Percentiles rank a stretch among this genome's conserved stretches.
Evolutionary conservation across 2,329 filamentous ascomycete genomes (phyloP).

Genomic region (Capronia americana): DNA sequence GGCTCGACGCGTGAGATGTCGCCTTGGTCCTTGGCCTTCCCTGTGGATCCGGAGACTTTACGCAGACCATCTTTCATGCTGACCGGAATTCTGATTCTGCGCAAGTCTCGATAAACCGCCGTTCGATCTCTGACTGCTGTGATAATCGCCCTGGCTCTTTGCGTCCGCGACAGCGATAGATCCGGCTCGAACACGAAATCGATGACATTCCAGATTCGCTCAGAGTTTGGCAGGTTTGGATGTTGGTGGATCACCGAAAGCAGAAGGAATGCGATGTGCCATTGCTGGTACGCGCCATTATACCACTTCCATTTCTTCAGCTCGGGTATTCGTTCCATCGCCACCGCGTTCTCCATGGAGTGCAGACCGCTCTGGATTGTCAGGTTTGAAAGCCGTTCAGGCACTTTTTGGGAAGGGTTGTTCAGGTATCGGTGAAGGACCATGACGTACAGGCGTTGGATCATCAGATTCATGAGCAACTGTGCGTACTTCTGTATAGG

Average conservation of each 20-base stretch:
- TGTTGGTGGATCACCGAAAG: slow-evolving; percentile 70
- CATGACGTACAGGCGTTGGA: slow-evolving; percentile 69
- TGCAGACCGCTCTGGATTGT: slow-evolving; percentile 66
- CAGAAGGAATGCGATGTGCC: slow-evolving; percentile 72
- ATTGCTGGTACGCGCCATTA: slow-evolving; percentile 72
- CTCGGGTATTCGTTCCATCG: slow-evolving; percentile 59
- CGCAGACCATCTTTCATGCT: slow-evolving; percentile 35
- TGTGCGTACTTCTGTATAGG: slow-evolving; percentile 69
- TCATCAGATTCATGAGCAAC: slow-evolving; percentile 69
- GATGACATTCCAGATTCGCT: slow-evolving; percentile 72
- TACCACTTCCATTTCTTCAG: slow-evolving; percentile 73
- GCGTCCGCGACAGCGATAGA: slow-evolving; percentile 55
- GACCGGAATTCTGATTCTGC: slow-evolving; percentile 42
- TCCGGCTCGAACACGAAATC: slow-evolving; percentile 75
- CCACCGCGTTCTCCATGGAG: slow-evolving; percentile 62
- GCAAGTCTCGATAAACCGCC: slow-evolving; percentile 42
- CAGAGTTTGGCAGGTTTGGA: slow-evolving; percentile 63
- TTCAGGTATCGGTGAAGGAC: slow-evolving; percentile 72
- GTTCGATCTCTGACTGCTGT: slow-evolving; percentile 62
- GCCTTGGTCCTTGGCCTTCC: background rate
- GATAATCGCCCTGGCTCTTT: slow-evolving; percentile 68
- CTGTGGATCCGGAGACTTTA: background rate
- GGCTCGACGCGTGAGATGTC: background rate
- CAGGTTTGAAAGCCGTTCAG: slow-evolving; percentile 66
- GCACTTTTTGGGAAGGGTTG: slow-evolving; percentile 44